Conservation (phyloP, 2,329 filamentous ascomycete species). For the Fusarium torreyae region DNA sequence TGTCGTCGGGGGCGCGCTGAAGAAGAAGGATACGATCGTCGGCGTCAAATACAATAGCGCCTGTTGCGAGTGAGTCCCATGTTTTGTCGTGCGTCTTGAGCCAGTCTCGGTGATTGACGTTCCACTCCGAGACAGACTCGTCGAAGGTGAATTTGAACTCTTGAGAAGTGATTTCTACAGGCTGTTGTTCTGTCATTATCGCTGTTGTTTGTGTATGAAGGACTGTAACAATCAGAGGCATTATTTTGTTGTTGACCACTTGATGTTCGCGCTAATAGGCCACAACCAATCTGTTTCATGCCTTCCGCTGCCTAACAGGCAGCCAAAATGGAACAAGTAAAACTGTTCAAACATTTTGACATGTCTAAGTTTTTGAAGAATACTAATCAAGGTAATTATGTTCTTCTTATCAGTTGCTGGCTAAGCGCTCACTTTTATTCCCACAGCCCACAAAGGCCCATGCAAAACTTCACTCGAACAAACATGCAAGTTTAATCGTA, state of each 20-base stretch:
- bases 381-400: background rate
- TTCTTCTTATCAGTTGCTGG: background rate
- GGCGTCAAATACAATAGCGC: conserved; percentile 56
- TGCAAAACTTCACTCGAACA: background rate
- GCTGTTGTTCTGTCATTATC: conserved; percentile 30
- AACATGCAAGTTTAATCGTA: conserved; percentile 3
- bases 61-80: conserved; percentile 53
- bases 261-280: conserved; percentile 13
- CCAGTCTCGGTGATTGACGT: conserved; percentile 48
- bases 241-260: conserved; percentile 9
- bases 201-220: background rate
- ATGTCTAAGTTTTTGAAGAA: too few relatives aligned
- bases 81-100: conserved; percentile 44
- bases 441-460: too few relatives aligned
- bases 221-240: background rate
- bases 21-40: conserved; percentile 59
- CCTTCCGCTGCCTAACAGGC: conserved; percentile 21
- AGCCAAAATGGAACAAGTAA: background rate
- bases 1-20: conserved; percentile 62
- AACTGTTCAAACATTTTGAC: background rate
- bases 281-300: background rate
- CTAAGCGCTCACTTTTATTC: background rate
- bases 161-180: background rate
- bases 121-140: conserved; percentile 43
- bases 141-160: conserved; percentile 46